Evolutionary conservation across 305 asterid genomes (phyloP), one percentile per base, ranked within the genome.

Genomic region (Striga hermonthica): DNA sequence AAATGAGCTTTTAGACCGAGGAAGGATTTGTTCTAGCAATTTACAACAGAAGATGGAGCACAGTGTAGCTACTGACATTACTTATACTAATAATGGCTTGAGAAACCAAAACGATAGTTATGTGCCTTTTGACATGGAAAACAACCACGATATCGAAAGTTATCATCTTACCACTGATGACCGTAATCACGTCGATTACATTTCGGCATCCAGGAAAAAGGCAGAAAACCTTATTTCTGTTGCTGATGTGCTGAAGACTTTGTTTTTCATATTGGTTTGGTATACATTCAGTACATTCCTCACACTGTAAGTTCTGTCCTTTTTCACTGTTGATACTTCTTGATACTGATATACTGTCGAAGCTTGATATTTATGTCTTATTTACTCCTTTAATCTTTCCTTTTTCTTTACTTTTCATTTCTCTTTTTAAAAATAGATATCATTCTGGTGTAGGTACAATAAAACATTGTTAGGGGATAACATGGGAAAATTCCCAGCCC

Each of bases 401-500:
- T 41, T 41, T 6, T 22, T 2, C 31, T 71, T 38, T 12, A 40
- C 49, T 28, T 40, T 12, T 5, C 40, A 55, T 55, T 67, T 64
- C 69, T 48, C 44, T 34, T 2, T 22, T 22, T 22, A 22, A 22
- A 22, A 22, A 22, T 0, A 22, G 2, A 22, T 22, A 22, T 2
- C n/a, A n/a, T 22, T 22, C 31, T 75, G 75, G 80, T 62, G 65
- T 85, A 92, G 98, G 76, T 92, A 89, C 72, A 92, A 92, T 79
- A 92, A 92, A 79, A 89, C 97, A 66, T 84, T 92, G 72, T 75
- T 92, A 67, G 98, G 98, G 65, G 98, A 89, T 81, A 74, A 92
- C 74, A 70, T 92, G 84, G 96, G 98, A 63, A 90, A 79, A 69
- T 92, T 89, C 80, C 98, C 98, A 36, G 98, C 97, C 57, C 98